Base-by-base conservation (phyloP, 2,329 filamentous ascomycete species). In the Apiospora koreana region DNA sequence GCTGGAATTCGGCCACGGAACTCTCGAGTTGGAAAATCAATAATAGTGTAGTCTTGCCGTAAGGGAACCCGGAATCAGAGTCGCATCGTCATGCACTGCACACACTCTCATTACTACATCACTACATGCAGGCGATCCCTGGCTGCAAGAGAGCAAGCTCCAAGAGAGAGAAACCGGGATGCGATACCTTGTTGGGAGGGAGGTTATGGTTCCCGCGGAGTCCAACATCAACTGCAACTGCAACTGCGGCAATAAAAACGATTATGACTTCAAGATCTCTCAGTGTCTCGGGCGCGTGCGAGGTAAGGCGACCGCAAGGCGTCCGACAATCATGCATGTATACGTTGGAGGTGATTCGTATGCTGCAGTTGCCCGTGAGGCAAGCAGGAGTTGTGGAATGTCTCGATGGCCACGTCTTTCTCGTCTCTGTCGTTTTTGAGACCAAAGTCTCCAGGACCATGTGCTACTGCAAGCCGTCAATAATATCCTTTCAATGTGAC, bases 401-500 rank as follows among this genome's bases (percentile, higher is more conserved):
- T 62, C 54, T 62, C 31, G 54, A 62, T 31, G 54, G 31, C 54
- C 54, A 38, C 54, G 54, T 62, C 54, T 62, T 58, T 28, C 25
- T 31, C 28, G 16, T 9, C 10, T n/a, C 35, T 35, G 31, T 38
- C 31, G 21, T 38, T 62, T 38, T n/a, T 35, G 50, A 58, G 50
- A 35, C 50, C 50, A 35, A 35, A 35, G 28, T 58, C 35, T 28
- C 54, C 31, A 62, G 38, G 54, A n/a, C 28, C 10, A 38, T 38
- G 54, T 62, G 54, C 54, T 62, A 62, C 54, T 62, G 54, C 54
- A 38, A 62, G 54, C 54, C 54, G 50, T 35, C 50, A 58, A 35
- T 58, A 58, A 58, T 58, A 58, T 31, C 50, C 50, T 58, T 58
- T 58, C 5, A 58, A 58, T 35, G 50, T 58, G 50, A 58, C 50